Percentiles rank a stretch among this genome's conserved stretches.
These are phyloP conservation scores for Leishmania martiniquensis DNA, from an alignment of 208 protist genomes.

Conservation along the genomic window DNA sequence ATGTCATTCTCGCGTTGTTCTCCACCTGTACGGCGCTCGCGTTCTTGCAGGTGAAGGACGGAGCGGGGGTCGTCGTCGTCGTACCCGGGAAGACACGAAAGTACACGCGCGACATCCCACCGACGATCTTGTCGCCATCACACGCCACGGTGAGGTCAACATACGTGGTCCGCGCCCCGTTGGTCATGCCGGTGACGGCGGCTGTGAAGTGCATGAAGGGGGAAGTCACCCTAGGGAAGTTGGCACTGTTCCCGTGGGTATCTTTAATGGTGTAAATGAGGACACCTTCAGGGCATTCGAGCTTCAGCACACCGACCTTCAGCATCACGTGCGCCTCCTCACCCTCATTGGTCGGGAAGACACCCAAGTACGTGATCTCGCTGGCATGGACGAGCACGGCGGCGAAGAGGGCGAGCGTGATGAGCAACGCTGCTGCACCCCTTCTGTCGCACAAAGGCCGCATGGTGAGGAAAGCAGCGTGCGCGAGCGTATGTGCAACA, in stretches of 20 bases:
- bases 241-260: slow-evolving; percentile 34
- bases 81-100: slow-evolving; percentile 34
- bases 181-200: slow-evolving; percentile 32
- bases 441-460: background rate
- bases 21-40: slow-evolving; percentile 18
- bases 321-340: slow-evolving; percentile 16
- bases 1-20: slow-evolving; percentile 3
- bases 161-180: slow-evolving; percentile 1
- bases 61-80: slow-evolving; percentile 29
- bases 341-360: slow-evolving; percentile 42
- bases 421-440: slow-evolving; percentile 14
- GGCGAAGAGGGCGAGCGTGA: slow-evolving; percentile 12
- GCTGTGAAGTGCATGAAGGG: slow-evolving; percentile 39
- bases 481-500: background rate
- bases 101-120: slow-evolving; percentile 40
- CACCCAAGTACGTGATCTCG: slow-evolving; percentile 34
- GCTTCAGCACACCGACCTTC: background rate
- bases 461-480: slow-evolving; percentile 3
- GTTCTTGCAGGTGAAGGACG: slow-evolving; percentile 24
- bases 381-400: slow-evolving; percentile 9
- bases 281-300: slow-evolving; percentile 26
- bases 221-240: slow-evolving; percentile 27
- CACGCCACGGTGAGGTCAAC: slow-evolving; percentile 49
- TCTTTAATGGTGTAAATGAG: slow-evolving; percentile 36
- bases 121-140: slow-evolving; percentile 49